Evolutionary conservation across 1,139 yeast species (phyloP), one percentile per base, ranked within the genome.

Genomic region (Yamadazyma membranifaciens): DNA sequence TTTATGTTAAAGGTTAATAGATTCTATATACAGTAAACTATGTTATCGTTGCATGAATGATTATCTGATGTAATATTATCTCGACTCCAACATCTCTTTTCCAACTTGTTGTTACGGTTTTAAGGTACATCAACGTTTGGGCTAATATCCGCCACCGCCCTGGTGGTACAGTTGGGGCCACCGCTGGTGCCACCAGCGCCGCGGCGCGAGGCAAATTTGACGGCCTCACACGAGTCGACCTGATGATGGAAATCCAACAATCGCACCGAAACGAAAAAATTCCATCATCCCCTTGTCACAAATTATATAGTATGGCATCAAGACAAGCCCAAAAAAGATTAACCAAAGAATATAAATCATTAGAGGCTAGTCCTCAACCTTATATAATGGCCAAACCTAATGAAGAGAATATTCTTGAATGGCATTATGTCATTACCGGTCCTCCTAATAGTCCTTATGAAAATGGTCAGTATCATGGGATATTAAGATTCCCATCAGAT

Each of bases 401-500:
- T 46, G 97, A 89, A 46, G 72, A 75, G 31, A 84, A 87, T 57
- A 83, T 87, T 42, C 63, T 87, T 39, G 73, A 73, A 54, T 86
- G 94, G 94, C 91, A 84, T 61, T 86, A 82, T 51, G 71, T 86
- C 40, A 80, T 86, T 37, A 78, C 83, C 0, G 98, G 97, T 0
- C 97, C 97, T 6, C 91, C 94, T 40, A 77, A 80, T 48, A 83
- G 95, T 1, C 95, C 95, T 3, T 91, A 85, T 57, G 84, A 75
- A 44, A 80, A 78, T 16, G 98, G 98, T 0, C 96, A 88, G 59
- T 91, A 87, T 59, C 95, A 89, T 56, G 97, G 98, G 5, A 77
- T 88, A n/a, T 69, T 91, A 36, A 72, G 83, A 20, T 91, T 91
- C 61, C 96, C 96, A 1, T 63, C 80, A 7, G 95, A 88, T 50